Conservation (phyloP, 2,329 filamentous ascomycete genomes). For the Ceratocystiopsis brevicomis region DNA sequence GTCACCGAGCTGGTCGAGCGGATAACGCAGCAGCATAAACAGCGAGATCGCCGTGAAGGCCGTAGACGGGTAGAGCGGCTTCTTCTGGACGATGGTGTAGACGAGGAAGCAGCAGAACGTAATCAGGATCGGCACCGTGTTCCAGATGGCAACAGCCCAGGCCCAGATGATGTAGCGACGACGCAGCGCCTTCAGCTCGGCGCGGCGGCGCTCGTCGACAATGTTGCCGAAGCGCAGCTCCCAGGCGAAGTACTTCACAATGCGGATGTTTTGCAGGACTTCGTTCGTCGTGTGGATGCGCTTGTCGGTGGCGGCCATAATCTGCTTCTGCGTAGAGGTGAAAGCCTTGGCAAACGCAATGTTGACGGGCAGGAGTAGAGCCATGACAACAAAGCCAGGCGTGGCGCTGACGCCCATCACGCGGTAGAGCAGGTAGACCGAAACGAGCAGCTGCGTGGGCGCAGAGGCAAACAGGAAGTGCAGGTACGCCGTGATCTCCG, state of each 20-base stretch:
- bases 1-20: constrained; percentile 86
- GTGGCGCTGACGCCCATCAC: constrained; percentile 88
- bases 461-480: constrained; percentile 91
- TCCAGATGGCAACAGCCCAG: constrained; percentile 83
- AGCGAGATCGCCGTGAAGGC: constrained; percentile 93
- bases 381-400: constrained; percentile 81
- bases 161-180: constrained; percentile 84
- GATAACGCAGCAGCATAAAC: constrained; percentile 83
- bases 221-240: constrained; percentile 74
- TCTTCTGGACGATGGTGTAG: constrained; percentile 79
- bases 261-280: constrained; percentile 88
- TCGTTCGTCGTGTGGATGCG: constrained; percentile 95
- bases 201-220: constrained; percentile 71
- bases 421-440: constrained; percentile 64
- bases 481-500: constrained; percentile 82
- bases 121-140: constrained; percentile 83
- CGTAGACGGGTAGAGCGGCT: constrained; percentile 74
- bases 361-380: constrained; percentile 74
- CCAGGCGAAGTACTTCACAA: constrained; percentile 99
- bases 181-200: constrained; percentile 61
- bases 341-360: constrained; percentile 76
- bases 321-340: constrained; percentile 68
- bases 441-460: constrained; percentile 70
- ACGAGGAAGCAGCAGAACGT: constrained; percentile 92
- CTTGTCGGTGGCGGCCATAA: constrained; percentile 84